Percentiles rank a stretch among this genome's conserved stretches.
phyloP scores from a whole-genome alignment of 1,284 basidiomycete genomes.

The Ustilago esculenta region DNA sequence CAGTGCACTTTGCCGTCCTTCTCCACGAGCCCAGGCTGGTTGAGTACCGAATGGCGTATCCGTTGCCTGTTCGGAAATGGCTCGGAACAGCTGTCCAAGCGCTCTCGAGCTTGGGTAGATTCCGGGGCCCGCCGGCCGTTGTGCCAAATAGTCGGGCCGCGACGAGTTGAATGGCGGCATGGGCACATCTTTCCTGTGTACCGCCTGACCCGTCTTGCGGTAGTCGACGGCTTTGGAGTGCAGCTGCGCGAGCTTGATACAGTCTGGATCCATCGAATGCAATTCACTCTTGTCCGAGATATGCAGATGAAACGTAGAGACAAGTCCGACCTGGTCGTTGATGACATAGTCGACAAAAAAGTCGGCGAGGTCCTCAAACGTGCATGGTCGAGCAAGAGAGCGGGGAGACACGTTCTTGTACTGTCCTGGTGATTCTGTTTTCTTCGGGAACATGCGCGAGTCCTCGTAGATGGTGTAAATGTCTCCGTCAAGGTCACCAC shows the following conservation, averaged over 20 bases:
- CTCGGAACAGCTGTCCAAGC: conserved; percentile 24
- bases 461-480: conserved; percentile 70
- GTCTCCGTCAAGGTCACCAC: conserved; percentile 50
- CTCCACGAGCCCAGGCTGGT: conserved; percentile 6
- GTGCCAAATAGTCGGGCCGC: conserved; percentile 26
- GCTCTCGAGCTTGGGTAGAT: conserved; percentile 25
- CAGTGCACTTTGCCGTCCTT: conserved; percentile 12
- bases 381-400: conserved; percentile 71
- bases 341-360: conserved; percentile 75
- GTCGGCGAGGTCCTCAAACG: conserved; percentile 76
- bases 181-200: conserved; percentile 29
- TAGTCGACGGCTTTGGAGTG: conserved; percentile 74
- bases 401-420: conserved; percentile 72
- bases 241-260: conserved; percentile 74
- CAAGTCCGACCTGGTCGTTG: conserved; percentile 74
- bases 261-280: conserved; percentile 74
- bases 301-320: conserved; percentile 72
- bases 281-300: conserved; percentile 75
- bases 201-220: conserved; percentile 46
- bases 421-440: conserved; percentile 70
- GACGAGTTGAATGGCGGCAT: conserved; percentile 11
- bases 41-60: conserved; percentile 21
- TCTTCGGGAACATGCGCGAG: conserved; percentile 70
- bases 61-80: conserved; percentile 26
- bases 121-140: conserved; percentile 10